These are phyloP conservation scores for Amanita inopinata DNA, from an alignment of 768 basidiomycete species.

Conservation along the genomic window DNA sequence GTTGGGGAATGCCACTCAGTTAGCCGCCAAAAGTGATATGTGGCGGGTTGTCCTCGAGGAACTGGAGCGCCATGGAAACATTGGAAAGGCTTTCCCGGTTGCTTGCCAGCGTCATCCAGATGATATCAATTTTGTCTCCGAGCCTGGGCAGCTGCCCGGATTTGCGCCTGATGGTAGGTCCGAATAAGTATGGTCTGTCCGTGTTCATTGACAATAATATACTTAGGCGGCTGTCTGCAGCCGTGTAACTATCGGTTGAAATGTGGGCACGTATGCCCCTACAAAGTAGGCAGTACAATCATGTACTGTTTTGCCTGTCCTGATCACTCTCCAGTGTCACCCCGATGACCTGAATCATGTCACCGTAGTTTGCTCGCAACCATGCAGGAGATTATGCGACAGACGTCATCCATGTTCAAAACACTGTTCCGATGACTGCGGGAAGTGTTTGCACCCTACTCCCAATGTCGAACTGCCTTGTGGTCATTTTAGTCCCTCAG, in stretches of 20 bases:
- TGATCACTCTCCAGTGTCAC: conserved; percentile 37
- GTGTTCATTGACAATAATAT: not conserved
- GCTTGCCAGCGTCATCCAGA: conserved; percentile 48
- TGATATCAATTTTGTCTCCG: conserved; percentile 26
- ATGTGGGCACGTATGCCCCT: conserved; percentile 61
- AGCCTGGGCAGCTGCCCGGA: conserved; percentile 40
- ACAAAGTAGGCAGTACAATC: conserved; percentile 30
- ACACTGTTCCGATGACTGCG: conserved; percentile 42
- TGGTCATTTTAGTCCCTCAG: conserved; percentile 34
- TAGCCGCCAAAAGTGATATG: conserved; percentile 40
- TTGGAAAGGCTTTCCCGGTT: conserved; percentile 48
- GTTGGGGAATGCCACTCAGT: conserved; percentile 53
- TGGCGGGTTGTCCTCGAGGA: conserved; percentile 54
- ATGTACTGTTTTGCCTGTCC: not conserved
- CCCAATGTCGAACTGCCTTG: conserved; percentile 43
- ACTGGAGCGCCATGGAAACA: conserved; percentile 32
- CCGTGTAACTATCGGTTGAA: conserved; percentile 40
- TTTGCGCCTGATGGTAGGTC: conserved; percentile 48
- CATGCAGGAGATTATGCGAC: conserved; percentile 42
- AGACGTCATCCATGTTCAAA: conserved; percentile 50
- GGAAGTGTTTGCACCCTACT: conserved; percentile 39
- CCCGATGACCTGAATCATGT: conserved; percentile 48
- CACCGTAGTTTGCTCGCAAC: conserved; percentile 33
- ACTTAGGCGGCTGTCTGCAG: conserved; percentile 50
- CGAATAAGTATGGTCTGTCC: not conserved